Conservation (phyloP, 495 filamentous ascomycete genomes). For the Aspergillus homomorphus region DNA sequence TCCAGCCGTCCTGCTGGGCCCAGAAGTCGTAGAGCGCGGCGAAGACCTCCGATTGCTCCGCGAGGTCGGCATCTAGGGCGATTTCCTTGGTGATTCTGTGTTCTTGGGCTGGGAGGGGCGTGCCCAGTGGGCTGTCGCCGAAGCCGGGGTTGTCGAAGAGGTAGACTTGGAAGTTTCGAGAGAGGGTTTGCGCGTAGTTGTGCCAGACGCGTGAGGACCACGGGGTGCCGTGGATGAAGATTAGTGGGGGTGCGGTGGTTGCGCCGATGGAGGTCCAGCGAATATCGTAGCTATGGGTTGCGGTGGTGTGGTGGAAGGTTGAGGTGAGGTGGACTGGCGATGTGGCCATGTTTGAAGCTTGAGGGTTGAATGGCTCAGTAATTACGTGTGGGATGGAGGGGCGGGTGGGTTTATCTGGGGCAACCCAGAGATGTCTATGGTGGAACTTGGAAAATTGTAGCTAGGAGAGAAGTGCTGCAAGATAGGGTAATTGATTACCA, state of each 20-base stretch:
- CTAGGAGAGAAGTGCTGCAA: no score
- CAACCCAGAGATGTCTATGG: no score
- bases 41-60: conserved; percentile 26
- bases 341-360: not conserved
- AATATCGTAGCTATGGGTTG: not conserved
- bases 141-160: conserved; percentile 40
- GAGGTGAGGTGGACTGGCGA: not conserved
- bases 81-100: conserved; percentile 4
- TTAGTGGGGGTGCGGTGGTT: not conserved
- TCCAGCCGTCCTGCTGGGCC: conserved; percentile 15
- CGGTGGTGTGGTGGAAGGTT: not conserved
- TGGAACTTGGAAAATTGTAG: no score
- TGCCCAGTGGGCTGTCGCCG: conserved; percentile 22
- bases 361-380: no score
- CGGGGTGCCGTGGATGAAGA: conserved; percentile 9
- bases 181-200: conserved; percentile 24
- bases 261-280: conserved; percentile 1
- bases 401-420: no score
- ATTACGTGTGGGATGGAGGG: no score
- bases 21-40: conserved; percentile 30
- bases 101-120: not conserved
- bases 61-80: conserved; percentile 23
- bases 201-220: conserved; percentile 29
- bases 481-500: no score
- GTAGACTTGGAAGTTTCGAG: conserved; percentile 29